These are phyloP conservation scores for Leptomonas seymouri DNA, from an alignment of 208 protist species.

Conservation along the genomic window DNA sequence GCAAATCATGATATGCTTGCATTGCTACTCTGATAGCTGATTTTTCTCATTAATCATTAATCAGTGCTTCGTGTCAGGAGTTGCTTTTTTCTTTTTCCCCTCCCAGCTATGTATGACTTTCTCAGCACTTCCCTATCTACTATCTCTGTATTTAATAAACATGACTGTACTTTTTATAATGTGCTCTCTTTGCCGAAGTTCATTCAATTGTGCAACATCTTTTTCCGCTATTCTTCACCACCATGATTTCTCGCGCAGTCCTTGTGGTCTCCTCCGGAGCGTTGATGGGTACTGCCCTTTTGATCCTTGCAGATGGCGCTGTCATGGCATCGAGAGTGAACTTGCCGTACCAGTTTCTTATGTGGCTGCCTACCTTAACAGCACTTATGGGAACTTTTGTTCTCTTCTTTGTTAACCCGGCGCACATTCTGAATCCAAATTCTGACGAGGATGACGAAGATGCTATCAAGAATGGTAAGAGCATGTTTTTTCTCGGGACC, in stretches of 20 bases:
- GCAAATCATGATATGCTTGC: too few relatives aligned
- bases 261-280: slow-evolving; percentile 37
- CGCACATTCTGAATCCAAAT: slow-evolving; percentile 25
- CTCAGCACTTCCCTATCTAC: too few relatives aligned
- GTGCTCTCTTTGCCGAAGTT: too few relatives aligned
- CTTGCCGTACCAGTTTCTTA: slow-evolving; percentile 70
- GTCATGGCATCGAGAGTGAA: slow-evolving; percentile 40
- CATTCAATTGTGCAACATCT: not conserved
- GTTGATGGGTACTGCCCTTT: slow-evolving; percentile 38
- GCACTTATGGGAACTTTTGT: slow-evolving; percentile 54
- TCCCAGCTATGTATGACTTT: too few relatives aligned
- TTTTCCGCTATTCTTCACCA: slow-evolving; percentile 3
- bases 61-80: too few relatives aligned
- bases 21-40: too few relatives aligned
- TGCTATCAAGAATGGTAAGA: slow-evolving; percentile 40
- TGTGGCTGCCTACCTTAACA: slow-evolving; percentile 60
- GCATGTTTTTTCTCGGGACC: slow-evolving; percentile 58
- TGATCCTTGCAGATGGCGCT: slow-evolving; percentile 69
- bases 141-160: too few relatives aligned
- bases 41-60: too few relatives aligned
- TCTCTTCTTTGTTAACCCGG: slow-evolving; percentile 51
- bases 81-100: too few relatives aligned
- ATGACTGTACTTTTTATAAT: too few relatives aligned
- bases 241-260: not conserved
- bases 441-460: slow-evolving; percentile 40